Base-by-base conservation (phyloP, 306 rosid species). In the Trifolium pratense region DNA sequence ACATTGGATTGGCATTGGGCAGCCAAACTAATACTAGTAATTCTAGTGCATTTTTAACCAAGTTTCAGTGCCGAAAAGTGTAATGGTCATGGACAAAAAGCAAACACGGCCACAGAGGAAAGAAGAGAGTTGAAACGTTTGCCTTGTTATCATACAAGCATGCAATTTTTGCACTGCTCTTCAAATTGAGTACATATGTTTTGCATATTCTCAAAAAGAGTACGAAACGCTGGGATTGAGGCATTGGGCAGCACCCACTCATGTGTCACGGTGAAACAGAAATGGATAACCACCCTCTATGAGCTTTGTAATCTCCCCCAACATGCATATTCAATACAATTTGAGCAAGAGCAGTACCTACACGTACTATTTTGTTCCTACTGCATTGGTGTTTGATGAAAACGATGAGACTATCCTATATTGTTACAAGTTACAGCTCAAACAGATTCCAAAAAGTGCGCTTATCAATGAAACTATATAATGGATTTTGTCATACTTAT, bases 61-160 rank as follows among this genome's bases (percentile, higher is more conserved):
- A 46, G 43, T 46, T 46, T 43, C 71, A 45, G 25, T 12, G 34
- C 74, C 32, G 52, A 51, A 69, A 52, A 34, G 11, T 34, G 32
- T 32, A 20, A 68, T 1, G 4, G 63, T 52, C 63, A 51, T 34
- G 63, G 40, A 18, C 48, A 52, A 16, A 16, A 31, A 52, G 10
- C 49, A 69, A 37, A 52, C 31, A 51, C 34, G 5, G 63, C 62
- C 15, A 43, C 72, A 45, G 57, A 43, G 40, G 9, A 67, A 67
- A 45, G 39, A 45, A 43, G 11, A 68, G 31, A 49, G 51, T 25
- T 25, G 62, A 49, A 48, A 43, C 37, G 11, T n/a, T 68, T 49
- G 37, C 37, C 63, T 25, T 23, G 63, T 57, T 57, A 57, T 13
- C 37, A 11, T 57, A 25, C 16, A 12, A 57, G 2, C 62, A 57